Evolutionary conservation across 768 basidiomycete species (phyloP).

Genomic region (Tulasnella sp.): DNA sequence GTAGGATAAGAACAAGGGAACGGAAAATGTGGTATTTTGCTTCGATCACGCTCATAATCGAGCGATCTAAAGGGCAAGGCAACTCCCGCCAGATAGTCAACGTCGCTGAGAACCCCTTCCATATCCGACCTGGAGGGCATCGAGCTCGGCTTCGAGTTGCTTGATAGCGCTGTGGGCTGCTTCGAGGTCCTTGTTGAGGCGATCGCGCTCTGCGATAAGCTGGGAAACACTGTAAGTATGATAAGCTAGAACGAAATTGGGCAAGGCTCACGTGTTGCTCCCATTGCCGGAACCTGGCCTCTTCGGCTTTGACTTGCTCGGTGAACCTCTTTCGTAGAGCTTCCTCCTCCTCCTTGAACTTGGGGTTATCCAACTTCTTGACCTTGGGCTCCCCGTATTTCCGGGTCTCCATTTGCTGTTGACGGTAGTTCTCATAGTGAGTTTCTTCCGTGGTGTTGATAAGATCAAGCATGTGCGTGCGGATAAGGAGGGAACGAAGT

Average conservation of each 20-base stretch:
- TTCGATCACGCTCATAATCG: too few species aligned
- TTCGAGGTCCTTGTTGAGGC: conserved; percentile 98
- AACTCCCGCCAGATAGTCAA: too few species aligned
- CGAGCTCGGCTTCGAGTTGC: conserved; percentile 77
- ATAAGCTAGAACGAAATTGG: conserved; percentile 1
- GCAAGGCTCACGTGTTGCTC: conserved; percentile 73
- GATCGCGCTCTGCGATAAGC: conserved; percentile 97
- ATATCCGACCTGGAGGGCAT: conserved; percentile 77
- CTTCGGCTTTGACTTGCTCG: conserved; percentile 99
- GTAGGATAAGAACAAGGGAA: too few species aligned
- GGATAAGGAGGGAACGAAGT: conserved; percentile 84
- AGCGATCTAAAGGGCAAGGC: too few species aligned
- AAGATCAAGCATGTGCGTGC: conserved; percentile 97
- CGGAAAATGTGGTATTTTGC: too few species aligned
- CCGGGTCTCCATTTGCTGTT: conserved; percentile 98
- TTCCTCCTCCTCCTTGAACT: conserved; percentile 99
- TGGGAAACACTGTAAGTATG: conserved; percentile 26
- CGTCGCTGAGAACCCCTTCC: conserved; percentile 39
- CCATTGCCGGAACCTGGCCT: conserved; percentile 96
- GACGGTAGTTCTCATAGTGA: conserved; percentile 97
- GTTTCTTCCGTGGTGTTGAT: conserved; percentile 91
- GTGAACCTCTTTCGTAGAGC: conserved; percentile 93
- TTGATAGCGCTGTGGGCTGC: conserved; percentile 86
- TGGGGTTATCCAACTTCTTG: conserved; percentile 97
- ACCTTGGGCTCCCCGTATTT: conserved; percentile 98